A percentile compares a stretch with the other conserved stretches of the same genome.
Conservation (phyloP, 345 rosid species). For the Rhizophora mangle region DNA sequence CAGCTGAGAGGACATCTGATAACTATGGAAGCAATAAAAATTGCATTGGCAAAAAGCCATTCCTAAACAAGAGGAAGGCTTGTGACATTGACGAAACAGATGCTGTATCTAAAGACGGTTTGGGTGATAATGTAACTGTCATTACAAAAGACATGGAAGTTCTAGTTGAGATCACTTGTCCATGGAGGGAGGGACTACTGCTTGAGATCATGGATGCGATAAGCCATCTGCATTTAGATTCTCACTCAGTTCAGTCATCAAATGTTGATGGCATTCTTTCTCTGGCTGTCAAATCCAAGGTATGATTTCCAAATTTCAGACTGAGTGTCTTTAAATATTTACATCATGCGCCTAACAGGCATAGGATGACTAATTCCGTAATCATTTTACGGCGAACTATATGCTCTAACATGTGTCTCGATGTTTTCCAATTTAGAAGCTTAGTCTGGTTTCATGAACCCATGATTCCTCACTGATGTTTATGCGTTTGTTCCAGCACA, state of each 20-base stretch:
- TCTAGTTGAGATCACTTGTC: constrained; percentile 60
- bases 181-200: constrained; percentile 76
- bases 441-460: neutral
- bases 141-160: constrained; percentile 46
- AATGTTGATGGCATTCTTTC: constrained; percentile 57
- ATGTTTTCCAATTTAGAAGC: neutral
- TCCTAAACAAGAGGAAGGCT: constrained; percentile 57
- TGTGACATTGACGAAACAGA: constrained; percentile 33
- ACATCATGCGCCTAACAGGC: neutral
- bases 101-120: constrained; percentile 32
- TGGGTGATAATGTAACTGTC: constrained; percentile 40
- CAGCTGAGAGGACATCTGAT: constrained; percentile 58
- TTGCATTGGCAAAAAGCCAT: constrained; percentile 23
- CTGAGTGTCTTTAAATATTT: neutral
- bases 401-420: neutral
- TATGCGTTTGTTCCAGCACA: constrained; percentile 43
- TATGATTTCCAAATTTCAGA: constrained; percentile 16
- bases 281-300: constrained; percentile 66
- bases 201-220: constrained; percentile 72
- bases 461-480: neutral
- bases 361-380: neutral
- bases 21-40: constrained; percentile 40
- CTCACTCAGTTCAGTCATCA: constrained; percentile 73
- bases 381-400: neutral
- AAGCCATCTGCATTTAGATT: constrained; percentile 63